Percentiles rank a stretch among this genome's conserved stretches.
Conservation (phyloP, 2,329 filamentous ascomycete genomes). For the Balansia obtecta region DNA sequence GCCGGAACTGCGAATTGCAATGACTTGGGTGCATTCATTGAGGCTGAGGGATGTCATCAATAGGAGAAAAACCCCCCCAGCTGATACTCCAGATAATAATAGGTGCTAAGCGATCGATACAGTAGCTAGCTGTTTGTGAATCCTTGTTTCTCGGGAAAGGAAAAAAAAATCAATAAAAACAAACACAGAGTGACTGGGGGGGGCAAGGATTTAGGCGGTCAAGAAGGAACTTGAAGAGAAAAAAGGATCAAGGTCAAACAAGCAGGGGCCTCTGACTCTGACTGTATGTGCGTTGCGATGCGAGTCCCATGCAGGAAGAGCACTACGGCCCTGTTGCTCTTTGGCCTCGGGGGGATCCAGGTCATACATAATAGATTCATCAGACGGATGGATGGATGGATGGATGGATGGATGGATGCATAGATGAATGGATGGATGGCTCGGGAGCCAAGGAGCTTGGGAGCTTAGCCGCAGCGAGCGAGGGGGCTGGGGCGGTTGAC, state of each 20-base stretch:
- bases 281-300: no score
- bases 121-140: not conserved
- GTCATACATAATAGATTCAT: no score
- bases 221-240: not conserved
- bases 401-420: no score
- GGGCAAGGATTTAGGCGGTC: not conserved
- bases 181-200: not conserved
- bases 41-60: not conserved
- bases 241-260: no score
- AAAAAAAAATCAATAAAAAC: not conserved
- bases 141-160: not conserved
- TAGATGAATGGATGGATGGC: no score
- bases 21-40: not conserved
- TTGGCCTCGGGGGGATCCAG: no score
- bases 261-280: no score
- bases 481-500: not conserved
- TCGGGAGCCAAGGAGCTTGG: no score
- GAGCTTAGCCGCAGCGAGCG: not conserved
- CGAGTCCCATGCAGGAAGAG: no score
- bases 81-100: not conserved
- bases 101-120: not conserved
- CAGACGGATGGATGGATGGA: no score
- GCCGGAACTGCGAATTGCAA: not conserved
- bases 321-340: no score
- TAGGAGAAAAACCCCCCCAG: not conserved